phyloP scores from a whole-genome alignment of 2,329 filamentous ascomycete genomes.

The Beauveria scarabaeidicola region DNA sequence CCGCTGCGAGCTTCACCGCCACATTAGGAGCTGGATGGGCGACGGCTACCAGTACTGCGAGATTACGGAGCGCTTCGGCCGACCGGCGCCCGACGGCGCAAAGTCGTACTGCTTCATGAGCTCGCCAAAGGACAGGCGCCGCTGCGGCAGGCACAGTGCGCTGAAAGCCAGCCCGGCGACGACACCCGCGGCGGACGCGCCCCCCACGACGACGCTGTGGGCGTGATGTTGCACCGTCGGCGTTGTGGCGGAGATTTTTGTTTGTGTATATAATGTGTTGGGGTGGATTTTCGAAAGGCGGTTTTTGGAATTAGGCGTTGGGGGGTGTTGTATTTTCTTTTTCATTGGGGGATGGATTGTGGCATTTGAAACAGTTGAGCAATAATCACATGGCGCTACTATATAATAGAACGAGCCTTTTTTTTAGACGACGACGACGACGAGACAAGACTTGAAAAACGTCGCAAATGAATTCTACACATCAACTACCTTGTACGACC shows the following conservation, averaged over 20 bases:
- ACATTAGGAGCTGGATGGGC: conserved; percentile 53
- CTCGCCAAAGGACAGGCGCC: conserved; percentile 48
- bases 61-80: conserved; percentile 49
- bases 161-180: background rate
- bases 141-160: conserved; percentile 47
- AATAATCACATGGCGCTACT: no score
- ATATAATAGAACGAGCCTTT: no score
- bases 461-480: no score
- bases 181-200: background rate
- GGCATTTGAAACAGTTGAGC: no score
- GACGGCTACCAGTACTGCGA: conserved; percentile 50
- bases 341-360: no score
- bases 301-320: no score
- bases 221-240: background rate
- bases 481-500: no score
- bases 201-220: background rate
- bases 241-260: background rate
- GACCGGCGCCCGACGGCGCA: conserved; percentile 35
- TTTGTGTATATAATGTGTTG: no score
- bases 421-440: no score
- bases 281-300: no score
- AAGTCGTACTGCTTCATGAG: conserved; percentile 49
- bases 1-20: conserved; percentile 55
- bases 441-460: no score
- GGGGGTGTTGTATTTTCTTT: no score